Evolutionary conservation across 2,329 filamentous ascomycete genomes (phyloP).

Genomic region (Penicillium sclerotiorum): DNA sequence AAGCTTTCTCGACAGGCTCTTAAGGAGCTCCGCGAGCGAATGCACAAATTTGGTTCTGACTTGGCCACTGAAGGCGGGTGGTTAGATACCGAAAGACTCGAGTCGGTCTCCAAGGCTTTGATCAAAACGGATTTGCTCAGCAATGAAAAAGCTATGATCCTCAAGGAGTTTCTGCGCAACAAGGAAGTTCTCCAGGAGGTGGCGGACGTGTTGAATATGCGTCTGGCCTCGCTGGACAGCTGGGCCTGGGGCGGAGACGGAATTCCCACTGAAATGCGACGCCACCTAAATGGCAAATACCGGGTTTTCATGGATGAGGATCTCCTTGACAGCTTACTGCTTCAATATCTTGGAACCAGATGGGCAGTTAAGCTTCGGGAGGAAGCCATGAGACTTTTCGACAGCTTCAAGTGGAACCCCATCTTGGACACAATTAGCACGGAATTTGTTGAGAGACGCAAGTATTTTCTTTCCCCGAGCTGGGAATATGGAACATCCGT

Average conservation of each 20-base stretch:
- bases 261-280: constrained; percentile 54
- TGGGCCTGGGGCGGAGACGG: constrained; percentile 56
- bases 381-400: constrained; percentile 41
- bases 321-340: constrained; percentile 57
- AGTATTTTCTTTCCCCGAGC: constrained; percentile 45
- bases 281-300: constrained; percentile 61
- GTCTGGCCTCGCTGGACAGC: constrained; percentile 52
- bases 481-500: neutral
- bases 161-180: constrained; percentile 56
- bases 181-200: constrained; percentile 56
- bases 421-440: constrained; percentile 37
- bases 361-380: constrained; percentile 54
- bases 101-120: constrained; percentile 53
- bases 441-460: constrained; percentile 45
- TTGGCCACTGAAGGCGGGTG: constrained; percentile 34
- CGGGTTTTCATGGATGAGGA: constrained; percentile 63
- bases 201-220: constrained; percentile 61
- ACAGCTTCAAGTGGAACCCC: constrained; percentile 46
- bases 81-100: constrained; percentile 48
- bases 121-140: constrained; percentile 55
- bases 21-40: constrained; percentile 41
- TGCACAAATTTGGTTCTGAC: constrained; percentile 42
- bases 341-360: constrained; percentile 57
- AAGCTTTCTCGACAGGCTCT: constrained; percentile 47
- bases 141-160: constrained; percentile 53